Base-by-base conservation (phyloP, 192 early-diverging fungal genomes). In the Coemansia sp. region DNA sequence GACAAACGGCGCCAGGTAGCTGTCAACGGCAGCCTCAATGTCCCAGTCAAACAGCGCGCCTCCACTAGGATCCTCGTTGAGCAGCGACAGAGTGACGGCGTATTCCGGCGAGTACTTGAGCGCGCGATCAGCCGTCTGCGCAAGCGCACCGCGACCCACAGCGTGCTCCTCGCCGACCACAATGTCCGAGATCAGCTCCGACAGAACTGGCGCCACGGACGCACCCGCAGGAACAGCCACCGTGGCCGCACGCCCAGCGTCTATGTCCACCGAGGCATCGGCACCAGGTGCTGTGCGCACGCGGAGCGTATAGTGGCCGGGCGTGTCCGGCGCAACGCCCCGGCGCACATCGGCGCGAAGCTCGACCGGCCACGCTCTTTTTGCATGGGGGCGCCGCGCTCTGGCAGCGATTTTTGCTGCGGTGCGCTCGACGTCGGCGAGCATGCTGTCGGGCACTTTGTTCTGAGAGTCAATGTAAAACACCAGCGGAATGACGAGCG, bases 91-190 rank as follows among this genome's bases (percentile, higher is more conserved):
- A 3, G 86, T 87, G 29, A 95, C 41, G 50, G 94, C 83, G 47
- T 95, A 95, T 40, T 85, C 76, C 13, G 87, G 72, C 0, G 93
- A 83, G 58, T 88, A 97, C 60, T 94, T 94, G 30, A 98, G 71
- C 6, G 85, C 82, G 18, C 84, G 74, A 64, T 91, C 18, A 2
- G 37, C 37, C 28, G 15, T 18, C 3, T 13, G 14, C 29, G 15
- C 30, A 32, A 11, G 30, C 11, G 6, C 11, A 5, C 30, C 11
- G 30, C 30, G 30, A 2, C 54, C 35, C 34, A 44, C 44, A 14
- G 53, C 46, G 25, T 51, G 49, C 44, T 73, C 63, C 36, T 73
- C 70, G 18, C 27, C 53, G 10, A 47, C 51, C 2, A 67, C 53
- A 6, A 66, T 61, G 9, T 30, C 17, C 3, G 44, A 33, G 17